Percentiles rank a stretch among this genome's conserved stretches.
Evolutionary conservation across 2,329 filamentous ascomycete species (phyloP).

Genomic region (Colletotrichum godetiae): DNA sequence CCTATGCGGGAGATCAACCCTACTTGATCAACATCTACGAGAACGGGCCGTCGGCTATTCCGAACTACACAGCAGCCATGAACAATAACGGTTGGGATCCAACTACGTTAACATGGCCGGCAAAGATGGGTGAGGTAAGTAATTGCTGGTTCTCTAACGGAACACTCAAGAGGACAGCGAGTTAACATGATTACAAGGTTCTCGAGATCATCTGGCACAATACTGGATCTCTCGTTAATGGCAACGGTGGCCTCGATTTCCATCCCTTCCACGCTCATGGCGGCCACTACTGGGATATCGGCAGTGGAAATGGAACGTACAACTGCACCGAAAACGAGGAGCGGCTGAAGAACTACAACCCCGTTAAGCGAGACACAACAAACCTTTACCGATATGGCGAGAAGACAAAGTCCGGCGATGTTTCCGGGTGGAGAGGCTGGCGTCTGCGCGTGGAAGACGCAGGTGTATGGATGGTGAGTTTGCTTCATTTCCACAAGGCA

Average conservation of each 20-base stretch:
- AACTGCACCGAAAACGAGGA: conserved; percentile 60
- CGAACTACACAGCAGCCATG: conserved; percentile 62
- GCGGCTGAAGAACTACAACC: conserved; percentile 43
- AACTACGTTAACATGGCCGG: conserved; percentile 59
- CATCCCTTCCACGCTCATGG: conserved; percentile 69
- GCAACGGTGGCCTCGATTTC: conserved; percentile 52
- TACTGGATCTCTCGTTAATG: conserved; percentile 41
- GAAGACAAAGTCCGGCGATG: conserved; percentile 50
- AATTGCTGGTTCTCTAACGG: conserved; percentile 48
- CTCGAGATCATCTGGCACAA: conserved; percentile 30
- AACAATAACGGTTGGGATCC: conserved; percentile 66
- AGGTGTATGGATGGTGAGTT: conserved; percentile 65
- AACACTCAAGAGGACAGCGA: conserved; percentile 51
- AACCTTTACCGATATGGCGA: conserved; percentile 65
- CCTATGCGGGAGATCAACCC: conserved; percentile 43
- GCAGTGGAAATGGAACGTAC: conserved; percentile 64
- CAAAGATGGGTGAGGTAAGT: conserved; percentile 65
- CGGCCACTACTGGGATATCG: conserved; percentile 64
- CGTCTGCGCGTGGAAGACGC: conserved; percentile 61
- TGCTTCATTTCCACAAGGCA: neutral
- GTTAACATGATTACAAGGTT: conserved; percentile 1
- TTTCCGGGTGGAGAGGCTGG: conserved; percentile 71
- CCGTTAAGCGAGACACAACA: conserved; percentile 59
- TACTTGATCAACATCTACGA: conserved; percentile 65
- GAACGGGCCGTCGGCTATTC: conserved; percentile 54